Percentiles rank a stretch among this genome's conserved stretches.
These are phyloP conservation scores for Suillus brevipes DNA, from an alignment of 768 basidiomycete genomes.

Conservation along the genomic window DNA sequence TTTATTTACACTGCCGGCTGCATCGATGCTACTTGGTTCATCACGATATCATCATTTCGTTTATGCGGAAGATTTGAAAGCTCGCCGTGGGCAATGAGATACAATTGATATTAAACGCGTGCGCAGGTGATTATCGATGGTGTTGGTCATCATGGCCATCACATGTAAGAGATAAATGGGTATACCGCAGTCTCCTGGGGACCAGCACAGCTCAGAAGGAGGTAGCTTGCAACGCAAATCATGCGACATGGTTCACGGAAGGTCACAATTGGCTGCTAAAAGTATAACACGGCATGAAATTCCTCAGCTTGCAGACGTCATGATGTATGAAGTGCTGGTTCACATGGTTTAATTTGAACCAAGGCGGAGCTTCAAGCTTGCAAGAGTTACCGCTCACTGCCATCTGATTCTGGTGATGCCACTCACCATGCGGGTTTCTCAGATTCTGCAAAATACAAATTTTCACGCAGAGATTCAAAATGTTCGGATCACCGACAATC, in stretches of 20 bases:
- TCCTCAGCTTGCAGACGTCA: neutral
- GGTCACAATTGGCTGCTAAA: neutral
- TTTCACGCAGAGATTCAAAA: neutral
- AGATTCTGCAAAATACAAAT: neutral
- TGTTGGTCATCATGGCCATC: neutral
- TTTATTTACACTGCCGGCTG: neutral
- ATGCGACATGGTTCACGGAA: neutral
- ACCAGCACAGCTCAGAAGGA: neutral
- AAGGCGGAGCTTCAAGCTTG: neutral
- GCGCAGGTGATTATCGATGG: neutral
- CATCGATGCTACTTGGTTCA: neutral
- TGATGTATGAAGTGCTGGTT: neutral
- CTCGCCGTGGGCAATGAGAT: neutral
- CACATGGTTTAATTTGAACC: neutral
- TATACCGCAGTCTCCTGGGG: neutral
- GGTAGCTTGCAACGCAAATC: neutral
- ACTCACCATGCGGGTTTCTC: neutral
- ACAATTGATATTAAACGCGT: neutral
- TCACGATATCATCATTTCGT: constrained; percentile 1
- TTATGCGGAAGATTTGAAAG: constrained; percentile 1
- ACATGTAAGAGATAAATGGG: neutral
- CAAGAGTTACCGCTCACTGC: constrained; percentile 4
- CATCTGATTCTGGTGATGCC: neutral
- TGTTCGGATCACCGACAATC: neutral
- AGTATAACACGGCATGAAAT: constrained; percentile 1